Percentiles rank a stretch among this genome's conserved stretches.
These are phyloP conservation scores for Gremmenia infestans DNA, from an alignment of 2,329 filamentous ascomycete species.

Conservation along the genomic window DNA sequence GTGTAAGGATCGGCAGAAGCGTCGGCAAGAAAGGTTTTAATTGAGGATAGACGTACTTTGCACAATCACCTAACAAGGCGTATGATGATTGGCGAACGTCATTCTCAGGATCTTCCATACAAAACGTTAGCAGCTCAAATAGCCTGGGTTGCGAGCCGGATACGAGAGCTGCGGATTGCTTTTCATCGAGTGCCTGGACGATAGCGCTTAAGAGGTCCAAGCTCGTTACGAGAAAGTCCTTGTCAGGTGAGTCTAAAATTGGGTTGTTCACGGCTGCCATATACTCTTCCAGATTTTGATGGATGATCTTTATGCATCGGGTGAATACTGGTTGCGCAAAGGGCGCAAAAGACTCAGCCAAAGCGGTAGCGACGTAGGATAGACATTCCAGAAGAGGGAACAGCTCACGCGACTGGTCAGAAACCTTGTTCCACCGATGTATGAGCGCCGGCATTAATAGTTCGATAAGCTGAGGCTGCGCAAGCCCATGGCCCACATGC, in stretches of 20 bases:
- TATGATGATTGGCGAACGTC: slow-evolving; percentile 96
- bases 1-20: slow-evolving; percentile 76
- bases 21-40: slow-evolving; percentile 68
- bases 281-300: slow-evolving; percentile 80
- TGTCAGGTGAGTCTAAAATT: slow-evolving; percentile 73
- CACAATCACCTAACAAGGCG: slow-evolving; percentile 88
- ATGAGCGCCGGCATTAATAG: slow-evolving; percentile 92
- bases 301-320: slow-evolving; percentile 86
- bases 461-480: slow-evolving; percentile 73
- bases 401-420: slow-evolving; percentile 85
- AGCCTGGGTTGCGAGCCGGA: slow-evolving; percentile 72
- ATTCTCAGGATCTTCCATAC: slow-evolving; percentile 85
- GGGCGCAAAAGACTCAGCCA: slow-evolving; percentile 75
- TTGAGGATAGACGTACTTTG: slow-evolving; percentile 84
- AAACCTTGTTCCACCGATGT: slow-evolving; percentile 77
- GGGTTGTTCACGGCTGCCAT: slow-evolving; percentile 64
- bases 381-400: slow-evolving; percentile 95
- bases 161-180: slow-evolving; percentile 73
- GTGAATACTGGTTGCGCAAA: slow-evolving; percentile 84
- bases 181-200: slow-evolving; percentile 76
- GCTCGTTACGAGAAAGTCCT: slow-evolving; percentile 94
- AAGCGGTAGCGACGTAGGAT: slow-evolving; percentile 85
- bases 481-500: slow-evolving; percentile 75
- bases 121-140: slow-evolving; percentile 85
- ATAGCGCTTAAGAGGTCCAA: slow-evolving; percentile 90